Base-by-base conservation (phyloP, 345 rosid species). In the Eucalyptus viminalis region DNA sequence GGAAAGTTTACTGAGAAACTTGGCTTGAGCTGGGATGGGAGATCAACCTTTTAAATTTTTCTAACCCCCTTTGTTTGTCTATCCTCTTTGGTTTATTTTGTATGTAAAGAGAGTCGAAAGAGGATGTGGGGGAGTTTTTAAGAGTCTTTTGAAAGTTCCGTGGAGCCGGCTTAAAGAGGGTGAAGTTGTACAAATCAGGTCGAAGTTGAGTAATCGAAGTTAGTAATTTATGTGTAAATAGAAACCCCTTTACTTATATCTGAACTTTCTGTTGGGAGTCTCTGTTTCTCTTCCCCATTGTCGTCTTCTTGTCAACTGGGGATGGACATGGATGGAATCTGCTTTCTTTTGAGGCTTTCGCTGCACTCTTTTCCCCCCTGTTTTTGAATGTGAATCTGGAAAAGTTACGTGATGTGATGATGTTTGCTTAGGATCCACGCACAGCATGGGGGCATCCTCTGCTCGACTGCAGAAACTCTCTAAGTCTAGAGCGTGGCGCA, bases 171-270 rank as follows among this genome's bases (percentile, higher is more conserved):
- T 72, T 88, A 44, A 65, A 76, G 67, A 86, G 83, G 69, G 81
- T 89, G 86, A 92, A 90, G 88, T 80, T 93, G 93, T 94, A 93
- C 91, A 94, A 89, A 86, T 72, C 80, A 86, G 89, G 92, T 85
- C 88, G 88, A 49, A 54, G 80, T 91, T 22, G 88, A 86, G 91
- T 91, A 34, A 72, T 47, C 12, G 25, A 44, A 53, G 65, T 51
- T 29, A 51, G 86, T 76, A 29, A 37, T 54, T 34, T 54, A 34
- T 86, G 87, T 47, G 60, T 86, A 86, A 86, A 86, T 86, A 86
- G 27, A 21, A 50, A 17, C 17, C 53, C 27, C 17, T 31, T 50
- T 31, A 22, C 62, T 13, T 24, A 37, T 14, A 65, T 47, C 40
- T 49, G 13, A 67, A 72, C 89, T 87, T 88, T 22, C 14, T 29